Percentiles rank a stretch among this genome's conserved stretches.
These are phyloP conservation scores for Lactarius indigo DNA, from an alignment of 768 basidiomycete species.

Conservation along the genomic window DNA sequence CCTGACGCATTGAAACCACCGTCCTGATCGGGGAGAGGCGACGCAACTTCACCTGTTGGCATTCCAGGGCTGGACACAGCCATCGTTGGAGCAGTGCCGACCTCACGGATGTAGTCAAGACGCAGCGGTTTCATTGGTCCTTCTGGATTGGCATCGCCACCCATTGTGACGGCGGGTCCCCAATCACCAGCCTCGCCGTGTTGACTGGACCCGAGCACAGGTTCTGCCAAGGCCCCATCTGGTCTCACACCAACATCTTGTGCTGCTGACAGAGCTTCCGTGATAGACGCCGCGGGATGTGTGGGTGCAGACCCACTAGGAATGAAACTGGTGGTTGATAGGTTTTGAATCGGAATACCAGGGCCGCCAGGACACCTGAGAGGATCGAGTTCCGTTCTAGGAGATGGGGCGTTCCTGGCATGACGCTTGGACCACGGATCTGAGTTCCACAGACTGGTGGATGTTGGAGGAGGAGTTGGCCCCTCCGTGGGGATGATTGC, in stretches of 20 bases:
- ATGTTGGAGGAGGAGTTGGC: not conserved
- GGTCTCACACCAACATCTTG: not conserved
- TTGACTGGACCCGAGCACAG: not conserved
- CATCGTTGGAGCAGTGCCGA: conserved; percentile 9
- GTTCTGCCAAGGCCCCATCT: not conserved
- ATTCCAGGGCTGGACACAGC: not conserved
- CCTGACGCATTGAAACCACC: no score
- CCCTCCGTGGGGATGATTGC: not conserved
- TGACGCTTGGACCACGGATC: not conserved
- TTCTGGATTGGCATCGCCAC: not conserved
- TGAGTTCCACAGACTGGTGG: not conserved
- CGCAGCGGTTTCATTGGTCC: not conserved
- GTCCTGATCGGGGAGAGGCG: not conserved
- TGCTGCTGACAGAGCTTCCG: not conserved
- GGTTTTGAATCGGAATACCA: not conserved
- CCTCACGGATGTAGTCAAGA: not conserved
- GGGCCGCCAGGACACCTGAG: not conserved
- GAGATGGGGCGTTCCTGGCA: not conserved
- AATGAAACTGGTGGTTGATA: not conserved
- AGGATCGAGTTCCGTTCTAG: not conserved
- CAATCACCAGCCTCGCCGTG: not conserved
- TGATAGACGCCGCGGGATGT: not conserved
- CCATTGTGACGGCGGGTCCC: not conserved
- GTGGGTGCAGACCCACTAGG: not conserved
- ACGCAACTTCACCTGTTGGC: not conserved